Base-by-base conservation (phyloP, 306 rosid species). In the Trifolium subterraneum region DNA sequence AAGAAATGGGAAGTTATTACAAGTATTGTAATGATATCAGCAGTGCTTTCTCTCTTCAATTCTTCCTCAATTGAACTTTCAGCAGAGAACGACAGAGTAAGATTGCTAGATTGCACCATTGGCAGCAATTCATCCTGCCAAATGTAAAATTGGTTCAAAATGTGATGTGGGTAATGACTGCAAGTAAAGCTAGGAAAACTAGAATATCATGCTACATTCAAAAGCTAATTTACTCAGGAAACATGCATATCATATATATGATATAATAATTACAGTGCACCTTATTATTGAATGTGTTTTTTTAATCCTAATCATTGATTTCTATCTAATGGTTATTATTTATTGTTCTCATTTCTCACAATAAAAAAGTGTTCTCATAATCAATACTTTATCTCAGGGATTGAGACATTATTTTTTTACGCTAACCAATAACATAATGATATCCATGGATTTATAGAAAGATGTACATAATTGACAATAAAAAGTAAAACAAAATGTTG, bases 1-100 rank as follows among this genome's bases (percentile, higher is more conserved):
- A 36, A 50, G 47, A 73, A 78, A 54, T 39, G 19, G 69, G 71
- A 76, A 39, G 70, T 74, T 70, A 93, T 81, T 89, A 93, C 97
- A 1, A 87, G 82, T 82, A 93, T 89, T 70, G 98, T 93, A 71
- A 93, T 69, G 69, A 91, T 88, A 84, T 93, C 98, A 68, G 98
- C 98, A 6, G 97, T 88, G 85, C 98, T 93, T 80, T 93, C 98
- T 82, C 98, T 89, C 86, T 93, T 93, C 60, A 93, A 39, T 85
- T 93, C 98, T 71, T 91, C 98, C 87, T 93, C 98, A 31, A 93
- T 87, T 72, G 98, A 93, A 81, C 94, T 91, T 84, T 93, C 98
- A 0, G 94, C 35, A 8, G 97, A 93, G 87, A 91, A 93, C 52
- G 98, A 87, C 83, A 93, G 87, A 72, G 90, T 91, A 54, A 93